Evolutionary conservation across 495 filamentous ascomycete species (phyloP), one percentile per base, ranked within the genome.

Genomic region (Tuber calosporum): DNA sequence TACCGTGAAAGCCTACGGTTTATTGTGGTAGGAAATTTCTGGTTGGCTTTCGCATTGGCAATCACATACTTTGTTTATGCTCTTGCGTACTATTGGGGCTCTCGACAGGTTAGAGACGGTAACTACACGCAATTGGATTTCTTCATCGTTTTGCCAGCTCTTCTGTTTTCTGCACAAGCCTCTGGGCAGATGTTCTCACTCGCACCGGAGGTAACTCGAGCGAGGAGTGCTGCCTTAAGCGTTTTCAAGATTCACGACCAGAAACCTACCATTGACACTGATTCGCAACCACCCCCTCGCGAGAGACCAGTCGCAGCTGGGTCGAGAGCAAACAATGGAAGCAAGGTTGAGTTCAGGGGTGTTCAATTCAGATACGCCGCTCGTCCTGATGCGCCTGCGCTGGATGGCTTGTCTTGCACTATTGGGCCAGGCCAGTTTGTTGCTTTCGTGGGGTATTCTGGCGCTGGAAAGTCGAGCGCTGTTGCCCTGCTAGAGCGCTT

Each of bases 31-130:
- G 82, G 83, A 3, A 87, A 84, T 74, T 71, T 86, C 34, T 83
- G 84, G 70, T 71, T 85, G 11, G 82, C 84, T 1, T 70, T 86
- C 30, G 81, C 85, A 15, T 75, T 84, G 8, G 79, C 84, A 1
- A 82, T 87, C 40, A 84, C 85, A 5, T 84, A 85, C 70, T 84
- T 85, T 66, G 81, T 90, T 20, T 89, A 89, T 79, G 89, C 88
- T 0, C 82, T 91, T 36, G 88, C 88, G 0, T 91, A 90, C 80
- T 90, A 88, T 87, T 92, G 89, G 85, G 89, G 89, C 5, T 84
- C 87, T 0, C 84, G 82, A 43, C 85, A 87, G 72, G 86, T 91
- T 34, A 82, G 85, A 22, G 80, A 83, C 58, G 88, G 88, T 1
- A 74, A 84, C 30, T 90, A 90, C 73, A 84, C 85, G 0, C 85